Base-by-base conservation (phyloP, 257 asterid species). In the Capsicum pubescens region DNA sequence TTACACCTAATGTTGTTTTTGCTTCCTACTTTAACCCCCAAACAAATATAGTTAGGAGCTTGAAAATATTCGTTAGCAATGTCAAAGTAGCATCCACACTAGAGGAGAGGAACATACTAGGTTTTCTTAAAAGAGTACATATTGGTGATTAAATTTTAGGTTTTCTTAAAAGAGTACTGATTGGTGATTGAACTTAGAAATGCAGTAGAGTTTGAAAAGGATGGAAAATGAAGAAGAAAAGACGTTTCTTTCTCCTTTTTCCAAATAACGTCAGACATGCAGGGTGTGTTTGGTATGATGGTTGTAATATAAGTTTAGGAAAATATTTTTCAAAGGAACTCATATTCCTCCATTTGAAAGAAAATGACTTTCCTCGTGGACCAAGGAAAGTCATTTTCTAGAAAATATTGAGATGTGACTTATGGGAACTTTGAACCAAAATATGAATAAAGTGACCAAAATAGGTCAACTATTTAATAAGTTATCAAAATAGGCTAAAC, bases 101-200 rank as follows among this genome's bases (percentile, higher is more conserved):
- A 8, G 39, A 63, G 42, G 39, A 8, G 69, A 63, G 69, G 69
- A 21, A 63, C 21, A 7, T 74, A 21, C 57, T 50, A 74, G 44
- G 60, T 74, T 50, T 46, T 26, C 56, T 70, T 13, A 3, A 12
- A 50, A 74, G 60, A 48, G 80, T 74, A 19, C 21, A 50, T 11
- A 52, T 74, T 50, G 63, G 36, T 76, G 42, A 26, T 21, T 50
- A 14, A n/a, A n/a, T n/a, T n/a, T n/a, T n/a, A n/a, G n/a, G n/a
- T n/a, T n/a, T n/a, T n/a, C n/a, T n/a, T n/a, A n/a, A n/a, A n/a
- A n/a, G n/a, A n/a, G n/a, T n/a, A n/a, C n/a, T n/a, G n/a, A n/a
- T n/a, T n/a, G n/a, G n/a, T n/a, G n/a, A n/a, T n/a, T n/a, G n/a
- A 50, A 74, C 60, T 74, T 74, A 74, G 81, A 74, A 74, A 44